A percentile compares a stretch with the other conserved stretches of the same genome.
phyloP scores from a whole-genome alignment of 768 basidiomycete species.

The Ephemerocybe angulata region DNA sequence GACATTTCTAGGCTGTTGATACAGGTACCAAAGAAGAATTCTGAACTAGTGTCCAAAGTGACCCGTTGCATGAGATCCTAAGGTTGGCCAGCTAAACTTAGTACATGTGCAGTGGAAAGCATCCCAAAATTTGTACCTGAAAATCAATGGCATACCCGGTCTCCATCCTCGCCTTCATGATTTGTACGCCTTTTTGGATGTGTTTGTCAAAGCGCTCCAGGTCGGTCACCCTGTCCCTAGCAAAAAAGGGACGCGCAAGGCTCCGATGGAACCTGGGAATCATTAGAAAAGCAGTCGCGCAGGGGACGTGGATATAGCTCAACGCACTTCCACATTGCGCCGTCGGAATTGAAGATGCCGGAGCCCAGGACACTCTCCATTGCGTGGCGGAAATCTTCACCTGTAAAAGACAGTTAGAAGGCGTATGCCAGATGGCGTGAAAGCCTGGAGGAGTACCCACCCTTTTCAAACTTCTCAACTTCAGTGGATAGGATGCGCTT shows the following conservation, averaged over 20 bases:
- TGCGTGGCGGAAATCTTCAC: conserved; percentile 38
- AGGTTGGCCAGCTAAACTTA: no score
- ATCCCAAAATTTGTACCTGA: no score
- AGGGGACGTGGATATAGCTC: no score
- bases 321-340: conserved; percentile 26
- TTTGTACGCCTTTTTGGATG: conserved; percentile 3
- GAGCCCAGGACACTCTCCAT: conserved; percentile 52
- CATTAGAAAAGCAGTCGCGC: no score
- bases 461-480: conserved; percentile 59
- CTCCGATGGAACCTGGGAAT: conserved; percentile 15
- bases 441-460: no score
- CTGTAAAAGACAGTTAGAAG: conserved; percentile 17
- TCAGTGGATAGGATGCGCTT: conserved; percentile 56
- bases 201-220: conserved; percentile 12
- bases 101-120: no score
- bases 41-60: conserved; percentile 55
- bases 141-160: conserved; percentile 53
- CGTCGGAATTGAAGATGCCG: conserved; percentile 70
- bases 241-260: conserved; percentile 12
- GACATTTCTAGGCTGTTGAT: conserved; percentile 48
- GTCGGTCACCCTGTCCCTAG: conserved; percentile 10
- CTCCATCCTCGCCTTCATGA: neutral
- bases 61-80: neutral
- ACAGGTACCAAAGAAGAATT: conserved; percentile 60
- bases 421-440: no score